These are phyloP conservation scores for Helotiales sp. DNA, from an alignment of 2,329 filamentous ascomycete species.

Conservation along the genomic window DNA sequence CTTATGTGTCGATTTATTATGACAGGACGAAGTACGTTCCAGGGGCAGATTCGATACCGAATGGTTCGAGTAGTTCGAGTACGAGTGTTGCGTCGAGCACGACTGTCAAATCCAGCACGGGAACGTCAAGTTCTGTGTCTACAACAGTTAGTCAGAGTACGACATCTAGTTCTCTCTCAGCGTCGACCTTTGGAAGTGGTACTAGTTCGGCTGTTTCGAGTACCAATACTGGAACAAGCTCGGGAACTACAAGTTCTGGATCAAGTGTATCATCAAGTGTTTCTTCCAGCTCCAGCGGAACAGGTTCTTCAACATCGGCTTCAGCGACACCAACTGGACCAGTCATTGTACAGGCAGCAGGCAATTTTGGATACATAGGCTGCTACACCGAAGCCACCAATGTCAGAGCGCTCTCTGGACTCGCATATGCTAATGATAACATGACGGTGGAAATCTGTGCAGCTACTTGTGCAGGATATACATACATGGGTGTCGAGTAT, in stretches of 20 bases:
- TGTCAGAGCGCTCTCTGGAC: constrained; percentile 27
- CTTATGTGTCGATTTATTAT: constrained; percentile 37
- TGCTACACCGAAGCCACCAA: constrained; percentile 30
- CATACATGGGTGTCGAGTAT: constrained; percentile 38
- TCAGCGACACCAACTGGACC: constrained; percentile 5
- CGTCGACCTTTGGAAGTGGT: background rate
- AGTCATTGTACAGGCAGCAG: constrained; percentile 11
- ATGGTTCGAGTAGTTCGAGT: background rate
- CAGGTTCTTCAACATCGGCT: background rate
- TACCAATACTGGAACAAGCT: background rate
- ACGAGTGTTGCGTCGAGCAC: no score
- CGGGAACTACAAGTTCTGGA: background rate
- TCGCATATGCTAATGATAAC: constrained; percentile 21
- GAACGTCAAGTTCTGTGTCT: background rate
- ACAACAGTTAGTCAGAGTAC: background rate
- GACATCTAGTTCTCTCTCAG: background rate
- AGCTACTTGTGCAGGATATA: constrained; percentile 28
- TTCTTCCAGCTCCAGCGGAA: background rate
- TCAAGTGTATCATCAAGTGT: background rate
- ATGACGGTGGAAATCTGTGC: constrained; percentile 34
- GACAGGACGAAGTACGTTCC: constrained; percentile 33
- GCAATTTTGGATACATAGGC: constrained; percentile 8
- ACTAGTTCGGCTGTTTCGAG: background rate
- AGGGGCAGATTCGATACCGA: constrained; percentile 22
- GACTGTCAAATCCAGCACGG: no score